These are phyloP conservation scores for Aquilaria yunnanensis DNA, from an alignment of 345 rosid genomes.

Conservation along the genomic window DNA sequence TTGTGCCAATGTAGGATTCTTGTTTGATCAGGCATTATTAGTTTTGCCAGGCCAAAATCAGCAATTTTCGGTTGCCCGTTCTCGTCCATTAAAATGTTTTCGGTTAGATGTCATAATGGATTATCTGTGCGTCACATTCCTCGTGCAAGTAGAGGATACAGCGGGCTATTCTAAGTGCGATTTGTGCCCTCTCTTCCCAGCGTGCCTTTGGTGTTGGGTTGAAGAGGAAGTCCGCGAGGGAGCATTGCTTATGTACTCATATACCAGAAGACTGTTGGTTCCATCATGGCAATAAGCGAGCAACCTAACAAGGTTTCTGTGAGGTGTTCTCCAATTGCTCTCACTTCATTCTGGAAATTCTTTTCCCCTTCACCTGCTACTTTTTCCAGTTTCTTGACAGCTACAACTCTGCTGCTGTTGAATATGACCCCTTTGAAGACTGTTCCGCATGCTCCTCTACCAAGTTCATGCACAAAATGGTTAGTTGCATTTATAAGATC, in stretches of 20 bases:
- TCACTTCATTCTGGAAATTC: conserved; percentile 19
- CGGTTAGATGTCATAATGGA: conserved; percentile 21
- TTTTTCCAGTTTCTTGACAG: conserved; percentile 23
- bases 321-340: conserved; percentile 24
- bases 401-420: conserved; percentile 6
- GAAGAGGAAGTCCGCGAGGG: conserved; percentile 23
- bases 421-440: conserved; percentile 20
- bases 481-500: conserved; percentile 8
- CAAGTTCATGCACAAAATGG: conserved; percentile 1
- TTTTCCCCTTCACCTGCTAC: conserved; percentile 14
- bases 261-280: conserved; percentile 14
- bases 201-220: neutral
- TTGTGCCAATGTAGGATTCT: conserved; percentile 12
- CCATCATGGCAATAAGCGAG: conserved; percentile 27
- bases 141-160: conserved; percentile 23
- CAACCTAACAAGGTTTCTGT: conserved; percentile 22
- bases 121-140: conserved; percentile 16
- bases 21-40: conserved; percentile 20
- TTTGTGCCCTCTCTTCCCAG: conserved; percentile 20
- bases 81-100: conserved; percentile 21
- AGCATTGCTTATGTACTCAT: conserved; percentile 26
- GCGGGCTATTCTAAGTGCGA: conserved; percentile 9
- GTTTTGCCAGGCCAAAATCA: conserved; percentile 25
- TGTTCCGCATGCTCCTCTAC: conserved; percentile 16
- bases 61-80: conserved; percentile 14